A percentile compares a stretch with the other conserved stretches of the same genome.
Conservation (phyloP, 164 flowering plant genomes). For the Kalanchoe fedtschenkoi region DNA sequence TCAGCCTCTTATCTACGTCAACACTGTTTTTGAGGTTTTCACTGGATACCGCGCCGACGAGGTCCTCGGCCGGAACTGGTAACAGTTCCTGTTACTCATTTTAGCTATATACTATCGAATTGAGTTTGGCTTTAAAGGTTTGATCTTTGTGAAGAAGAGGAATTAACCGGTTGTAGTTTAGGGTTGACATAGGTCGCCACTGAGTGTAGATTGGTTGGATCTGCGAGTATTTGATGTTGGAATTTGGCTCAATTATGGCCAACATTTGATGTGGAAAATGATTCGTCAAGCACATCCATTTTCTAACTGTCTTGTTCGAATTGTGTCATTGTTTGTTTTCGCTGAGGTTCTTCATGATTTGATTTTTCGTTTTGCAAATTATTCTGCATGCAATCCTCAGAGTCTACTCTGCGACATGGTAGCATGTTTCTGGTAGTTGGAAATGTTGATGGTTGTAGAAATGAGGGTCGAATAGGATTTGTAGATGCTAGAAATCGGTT, state of each 20-base stretch:
- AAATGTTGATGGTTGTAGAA: no score
- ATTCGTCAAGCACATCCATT: background rate
- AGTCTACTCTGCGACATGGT: background rate
- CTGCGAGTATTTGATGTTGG: no score
- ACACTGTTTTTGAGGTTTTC: conserved; percentile 56
- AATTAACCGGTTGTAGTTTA: no score
- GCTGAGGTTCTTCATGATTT: background rate
- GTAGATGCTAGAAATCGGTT: background rate
- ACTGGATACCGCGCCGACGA: conserved; percentile 86
- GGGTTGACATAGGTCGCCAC: no score
- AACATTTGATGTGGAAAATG: no score
- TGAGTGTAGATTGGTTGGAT: background rate
- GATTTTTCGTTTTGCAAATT: background rate
- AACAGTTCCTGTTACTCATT: background rate
- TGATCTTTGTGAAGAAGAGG: no score
- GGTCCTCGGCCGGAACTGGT: conserved; percentile 87
- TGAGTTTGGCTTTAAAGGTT: no score
- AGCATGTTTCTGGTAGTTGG: no score
- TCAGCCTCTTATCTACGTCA: conserved; percentile 75
- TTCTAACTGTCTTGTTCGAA: background rate
- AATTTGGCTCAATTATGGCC: no score
- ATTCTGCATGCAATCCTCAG: background rate
- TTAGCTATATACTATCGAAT: no score
- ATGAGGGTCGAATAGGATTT: no score
- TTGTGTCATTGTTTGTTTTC: background rate